phyloP scores from a whole-genome alignment of 2,329 filamentous ascomycete species.

The Sporothrix curviconia region DNA sequence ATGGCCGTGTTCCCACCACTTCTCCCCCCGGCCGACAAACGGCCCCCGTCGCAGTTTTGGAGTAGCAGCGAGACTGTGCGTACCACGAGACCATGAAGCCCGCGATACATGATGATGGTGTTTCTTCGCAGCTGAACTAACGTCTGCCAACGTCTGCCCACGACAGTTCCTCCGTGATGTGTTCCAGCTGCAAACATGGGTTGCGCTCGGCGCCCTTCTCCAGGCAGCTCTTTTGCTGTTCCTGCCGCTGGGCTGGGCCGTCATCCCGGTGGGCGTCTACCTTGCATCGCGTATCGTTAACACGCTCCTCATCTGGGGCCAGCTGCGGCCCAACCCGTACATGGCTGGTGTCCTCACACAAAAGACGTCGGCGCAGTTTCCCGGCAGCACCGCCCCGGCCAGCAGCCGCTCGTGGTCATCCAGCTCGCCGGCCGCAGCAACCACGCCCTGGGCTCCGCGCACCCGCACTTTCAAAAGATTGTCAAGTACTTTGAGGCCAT shows the following conservation, averaged over 20 bases:
- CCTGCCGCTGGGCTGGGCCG: not conserved
- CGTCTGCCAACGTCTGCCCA: not conserved
- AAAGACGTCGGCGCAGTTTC: not conserved
- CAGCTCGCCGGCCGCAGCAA: not conserved
- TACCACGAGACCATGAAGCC: too few species aligned
- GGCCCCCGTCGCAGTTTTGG: not conserved
- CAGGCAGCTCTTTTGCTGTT: not conserved
- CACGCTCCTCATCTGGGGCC: not conserved
- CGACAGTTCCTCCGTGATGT: not conserved
- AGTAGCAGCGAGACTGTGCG: not conserved
- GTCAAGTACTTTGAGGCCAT: not conserved
- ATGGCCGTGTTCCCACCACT: not conserved
- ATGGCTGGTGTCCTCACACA: not conserved
- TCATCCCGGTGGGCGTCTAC: not conserved
- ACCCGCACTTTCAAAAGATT: not conserved
- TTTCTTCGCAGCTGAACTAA: not conserved
- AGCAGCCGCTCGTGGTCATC: not conserved
- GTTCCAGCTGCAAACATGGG: not conserved
- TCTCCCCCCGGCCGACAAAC: not conserved
- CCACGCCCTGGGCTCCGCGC: not conserved
- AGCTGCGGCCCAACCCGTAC: not conserved
- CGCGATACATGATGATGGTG: too few species aligned
- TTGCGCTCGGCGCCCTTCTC: not conserved
- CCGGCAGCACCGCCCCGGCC: not conserved
- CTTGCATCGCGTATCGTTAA: not conserved